Evolutionary conservation across 2,329 filamentous ascomycete species (phyloP).

Genomic region (Hymenoscyphus fraxineus): DNA sequence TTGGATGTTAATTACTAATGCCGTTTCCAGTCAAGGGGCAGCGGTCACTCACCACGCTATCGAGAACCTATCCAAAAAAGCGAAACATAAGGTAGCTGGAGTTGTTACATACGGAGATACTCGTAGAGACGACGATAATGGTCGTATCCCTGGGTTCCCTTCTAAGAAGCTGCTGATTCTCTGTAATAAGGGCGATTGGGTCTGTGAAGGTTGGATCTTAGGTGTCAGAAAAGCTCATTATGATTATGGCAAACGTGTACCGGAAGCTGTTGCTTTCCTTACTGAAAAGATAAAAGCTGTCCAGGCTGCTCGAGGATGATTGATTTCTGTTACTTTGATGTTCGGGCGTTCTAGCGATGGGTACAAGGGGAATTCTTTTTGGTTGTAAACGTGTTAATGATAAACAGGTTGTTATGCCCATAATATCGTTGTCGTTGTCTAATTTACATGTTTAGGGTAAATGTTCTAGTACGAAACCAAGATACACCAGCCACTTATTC

Average conservation of each 20-base stretch:
- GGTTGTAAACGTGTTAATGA: background rate
- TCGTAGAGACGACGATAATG: slow-evolving; percentile 36
- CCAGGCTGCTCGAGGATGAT: background rate
- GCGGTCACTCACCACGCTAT: slow-evolving; percentile 40
- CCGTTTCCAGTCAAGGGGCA: slow-evolving; percentile 36
- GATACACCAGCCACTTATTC: no score
- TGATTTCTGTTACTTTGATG: background rate
- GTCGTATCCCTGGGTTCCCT: slow-evolving; percentile 35
- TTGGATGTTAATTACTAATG: background rate
- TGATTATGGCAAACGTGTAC: slow-evolving; percentile 35
- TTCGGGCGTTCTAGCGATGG: background rate
- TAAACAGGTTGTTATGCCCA: background rate
- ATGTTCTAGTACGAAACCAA: no score
- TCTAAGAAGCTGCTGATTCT: slow-evolving; percentile 38
- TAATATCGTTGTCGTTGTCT: background rate
- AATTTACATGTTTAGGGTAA: no score
- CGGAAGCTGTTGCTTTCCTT: slow-evolving; percentile 35
- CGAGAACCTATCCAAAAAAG: slow-evolving; percentile 27
- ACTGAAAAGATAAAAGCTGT: slow-evolving; percentile 6
- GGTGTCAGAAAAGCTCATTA: slow-evolving; percentile 37
- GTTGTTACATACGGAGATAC: slow-evolving; percentile 41
- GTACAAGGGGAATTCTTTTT: background rate
- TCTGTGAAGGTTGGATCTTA: slow-evolving; percentile 44
- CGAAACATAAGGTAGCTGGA: slow-evolving; percentile 34
- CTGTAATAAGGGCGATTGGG: slow-evolving; percentile 46